Evolutionary conservation across 1,139 yeast genomes (phyloP).

Genomic region (Debaryomyces udenii): DNA sequence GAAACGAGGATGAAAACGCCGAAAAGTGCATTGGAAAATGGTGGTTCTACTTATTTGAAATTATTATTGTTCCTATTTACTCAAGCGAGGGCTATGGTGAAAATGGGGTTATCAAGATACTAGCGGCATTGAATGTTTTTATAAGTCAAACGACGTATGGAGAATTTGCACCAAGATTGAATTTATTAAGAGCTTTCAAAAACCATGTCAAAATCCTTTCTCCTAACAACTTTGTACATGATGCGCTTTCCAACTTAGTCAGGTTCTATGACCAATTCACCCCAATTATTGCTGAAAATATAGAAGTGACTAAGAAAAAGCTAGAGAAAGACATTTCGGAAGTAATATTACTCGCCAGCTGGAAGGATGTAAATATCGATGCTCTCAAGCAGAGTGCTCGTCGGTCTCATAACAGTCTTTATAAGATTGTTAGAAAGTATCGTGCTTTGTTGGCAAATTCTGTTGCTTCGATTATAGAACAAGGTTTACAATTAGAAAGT

Average conservation of each 20-base stretch:
- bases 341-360: slow-evolving; percentile 84
- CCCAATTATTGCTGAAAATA: slow-evolving; percentile 46
- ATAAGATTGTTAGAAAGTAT: slow-evolving; percentile 82
- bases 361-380: slow-evolving; percentile 95
- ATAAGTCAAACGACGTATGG: slow-evolving; percentile 78
- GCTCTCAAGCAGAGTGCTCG: slow-evolving; percentile 94
- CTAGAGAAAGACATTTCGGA: slow-evolving; percentile 83
- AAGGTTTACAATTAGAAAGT: slow-evolving; percentile 47
- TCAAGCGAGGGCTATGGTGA: slow-evolving; percentile 32
- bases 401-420: slow-evolving; percentile 80
- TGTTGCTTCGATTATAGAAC: slow-evolving; percentile 60
- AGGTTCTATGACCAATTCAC: slow-evolving; percentile 69
- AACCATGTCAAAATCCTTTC: slow-evolving; percentile 43
- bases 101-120: slow-evolving; percentile 39
- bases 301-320: slow-evolving; percentile 49
- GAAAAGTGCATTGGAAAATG: slow-evolving; percentile 66
- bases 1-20: slow-evolving; percentile 60
- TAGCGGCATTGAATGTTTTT: slow-evolving; percentile 76
- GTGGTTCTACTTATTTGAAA: slow-evolving; percentile 92
- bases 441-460: slow-evolving; percentile 62
- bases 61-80: slow-evolving; percentile 55
- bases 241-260: slow-evolving; percentile 63
- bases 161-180: slow-evolving; percentile 62
- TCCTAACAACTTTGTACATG: slow-evolving; percentile 24
- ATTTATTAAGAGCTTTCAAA: slow-evolving; percentile 63